phyloP scores from a whole-genome alignment of 768 basidiomycete genomes.

The Amanita phalloides region DNA sequence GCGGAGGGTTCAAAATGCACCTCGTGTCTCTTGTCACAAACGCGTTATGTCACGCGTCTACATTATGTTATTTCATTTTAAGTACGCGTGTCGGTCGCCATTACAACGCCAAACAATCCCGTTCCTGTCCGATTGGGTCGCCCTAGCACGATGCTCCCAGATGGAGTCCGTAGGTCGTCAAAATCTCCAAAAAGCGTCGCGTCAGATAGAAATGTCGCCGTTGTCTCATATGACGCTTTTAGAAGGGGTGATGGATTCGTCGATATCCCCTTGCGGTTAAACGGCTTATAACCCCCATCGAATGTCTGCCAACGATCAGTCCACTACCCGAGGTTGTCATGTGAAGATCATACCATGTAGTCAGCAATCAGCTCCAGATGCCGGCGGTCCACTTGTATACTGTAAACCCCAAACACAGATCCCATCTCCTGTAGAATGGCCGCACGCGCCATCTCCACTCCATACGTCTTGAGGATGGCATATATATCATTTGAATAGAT shows the following conservation, averaged over 20 bases:
- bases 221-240: slow-evolving; percentile 97
- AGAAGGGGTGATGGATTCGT: slow-evolving; percentile 91
- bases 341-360: slow-evolving; percentile 73
- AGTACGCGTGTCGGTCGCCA: slow-evolving; percentile 26
- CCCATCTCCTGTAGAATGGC: slow-evolving; percentile 88
- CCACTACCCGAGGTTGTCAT: not conserved
- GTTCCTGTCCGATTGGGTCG: slow-evolving; percentile 87
- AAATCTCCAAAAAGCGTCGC: slow-evolving; percentile 93
- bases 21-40: slow-evolving; percentile 17
- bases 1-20: not conserved
- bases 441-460: slow-evolving; percentile 92
- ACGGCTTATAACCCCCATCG: slow-evolving; percentile 96
- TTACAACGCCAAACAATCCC: slow-evolving; percentile 84
- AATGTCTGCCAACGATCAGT: slow-evolving; percentile 56
- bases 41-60: slow-evolving; percentile 25
- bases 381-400: slow-evolving; percentile 87
- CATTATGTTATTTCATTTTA: slow-evolving; percentile 11
- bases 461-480: slow-evolving; percentile 83
- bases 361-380: slow-evolving; percentile 97
- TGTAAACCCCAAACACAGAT: slow-evolving; percentile 89
- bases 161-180: slow-evolving; percentile 84
- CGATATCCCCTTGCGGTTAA: slow-evolving; percentile 92
- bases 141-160: slow-evolving; percentile 86
- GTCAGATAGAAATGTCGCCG: slow-evolving; percentile 86
- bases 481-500: slow-evolving; percentile 95